Evolutionary conservation across 2,329 filamentous ascomycete genomes (phyloP), one percentile per base, ranked within the genome.

Genomic region (Calonectria naviculata): DNA sequence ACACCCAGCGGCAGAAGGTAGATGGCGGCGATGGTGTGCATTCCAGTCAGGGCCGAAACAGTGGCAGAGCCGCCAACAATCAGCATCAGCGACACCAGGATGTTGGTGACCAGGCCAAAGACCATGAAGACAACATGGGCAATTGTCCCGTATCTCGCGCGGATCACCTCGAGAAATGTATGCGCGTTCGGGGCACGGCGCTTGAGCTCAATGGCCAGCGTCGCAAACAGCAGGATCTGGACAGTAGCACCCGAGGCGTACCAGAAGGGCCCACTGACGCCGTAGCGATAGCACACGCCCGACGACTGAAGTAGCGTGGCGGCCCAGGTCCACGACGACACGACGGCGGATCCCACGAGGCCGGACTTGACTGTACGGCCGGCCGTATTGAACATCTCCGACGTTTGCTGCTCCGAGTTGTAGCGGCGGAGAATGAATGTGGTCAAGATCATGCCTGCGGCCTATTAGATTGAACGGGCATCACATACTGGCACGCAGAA

Each of bases 311-410:
- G 87, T 1, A 96, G 86, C 0, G 94, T 97, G 26, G 94, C 95
- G 0, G 94, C 95, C 95, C 95, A 97, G 0, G 95, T 97, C 95
- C 95, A 98, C 6, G 93, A 95, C 19, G 93, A 95, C 4, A 97
- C 94, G n/a, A 98, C 95, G 19, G 95, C 95, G 6, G 94, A 94
- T 13, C 94, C 94, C 0, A 97, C 94, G 17, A 98, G 87, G 49
- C 95, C 95, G 10, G 94, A 95, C 81, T 97, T 98, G 75, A 98
- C 94, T 1, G 94, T 95, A 72, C 95, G 89, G 21, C 95, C 95
- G 61, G 95, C 95, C 0, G 95, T 97, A 74, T 90, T 95, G 87
- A 98, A 98, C 90, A 95, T 97, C 84, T 98, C 95, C 0, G 93
- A 95, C 0, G 95, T 98, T 82, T 97, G 95, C 4, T 95, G 86